phyloP scores from a whole-genome alignment of 352 stramenopile genomes.

The Pythium dissotocum region DNA sequence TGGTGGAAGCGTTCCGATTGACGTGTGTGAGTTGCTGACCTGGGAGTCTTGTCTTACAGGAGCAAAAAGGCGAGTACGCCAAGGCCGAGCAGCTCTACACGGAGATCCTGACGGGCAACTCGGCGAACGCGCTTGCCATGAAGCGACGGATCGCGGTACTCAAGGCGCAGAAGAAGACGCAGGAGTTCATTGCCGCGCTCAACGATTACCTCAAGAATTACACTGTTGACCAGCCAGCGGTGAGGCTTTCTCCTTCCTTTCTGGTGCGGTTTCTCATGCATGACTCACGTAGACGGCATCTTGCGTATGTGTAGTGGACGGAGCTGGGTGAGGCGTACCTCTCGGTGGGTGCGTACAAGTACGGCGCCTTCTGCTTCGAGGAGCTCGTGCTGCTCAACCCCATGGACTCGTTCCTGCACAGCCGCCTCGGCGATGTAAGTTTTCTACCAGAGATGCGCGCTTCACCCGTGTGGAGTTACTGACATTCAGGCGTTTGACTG shows the following conservation, averaged over 20 bases:
- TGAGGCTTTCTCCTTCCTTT: slow-evolving; percentile 2
- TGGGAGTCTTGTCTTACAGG: slow-evolving; percentile 11
- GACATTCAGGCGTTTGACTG: not conserved
- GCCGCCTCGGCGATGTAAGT: slow-evolving; percentile 39
- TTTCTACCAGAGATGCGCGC: not conserved
- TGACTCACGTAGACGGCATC: not conserved
- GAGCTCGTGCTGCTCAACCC: slow-evolving; percentile 46
- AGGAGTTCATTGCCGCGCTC: slow-evolving; percentile 38
- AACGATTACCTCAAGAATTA: slow-evolving; percentile 40
- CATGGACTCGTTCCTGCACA: slow-evolving; percentile 42
- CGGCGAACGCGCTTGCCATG: slow-evolving; percentile 40
- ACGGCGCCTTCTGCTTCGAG: slow-evolving; percentile 50
- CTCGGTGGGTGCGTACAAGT: slow-evolving; percentile 31
- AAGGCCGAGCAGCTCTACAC: slow-evolving; percentile 43
- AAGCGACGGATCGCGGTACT: slow-evolving; percentile 43
- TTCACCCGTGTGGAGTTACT: too few relatives aligned
- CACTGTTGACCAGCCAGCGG: slow-evolving; percentile 33
- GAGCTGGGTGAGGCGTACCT: slow-evolving; percentile 42
- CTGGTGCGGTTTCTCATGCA: not conserved
- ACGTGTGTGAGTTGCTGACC: not conserved
- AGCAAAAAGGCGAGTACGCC: slow-evolving; percentile 38
- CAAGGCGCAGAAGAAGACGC: slow-evolving; percentile 42
- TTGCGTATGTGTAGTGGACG: slow-evolving; percentile 30
- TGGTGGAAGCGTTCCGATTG: not conserved
- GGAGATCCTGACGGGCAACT: slow-evolving; percentile 39